These are phyloP conservation scores for Cornus florida DNA, from an alignment of 148 eudicot species.

Conservation along the genomic window DNA sequence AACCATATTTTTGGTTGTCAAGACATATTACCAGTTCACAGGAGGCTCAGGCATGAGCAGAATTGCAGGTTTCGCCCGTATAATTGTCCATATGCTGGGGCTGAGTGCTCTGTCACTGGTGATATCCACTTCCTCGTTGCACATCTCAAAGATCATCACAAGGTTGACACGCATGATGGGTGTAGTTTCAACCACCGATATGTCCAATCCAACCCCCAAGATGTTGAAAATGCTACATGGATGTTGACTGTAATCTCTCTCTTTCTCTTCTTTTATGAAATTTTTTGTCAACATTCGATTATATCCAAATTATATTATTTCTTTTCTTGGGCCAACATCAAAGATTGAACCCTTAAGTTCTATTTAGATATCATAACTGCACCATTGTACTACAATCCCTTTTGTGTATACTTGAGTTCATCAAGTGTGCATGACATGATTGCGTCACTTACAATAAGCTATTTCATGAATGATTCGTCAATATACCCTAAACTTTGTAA, in stretches of 20 bases:
- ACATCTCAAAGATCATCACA: conserved; percentile 56
- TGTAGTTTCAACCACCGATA: conserved; percentile 57
- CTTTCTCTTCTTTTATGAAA: not conserved
- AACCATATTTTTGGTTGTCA: conserved; percentile 56
- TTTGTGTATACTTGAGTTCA: not conserved
- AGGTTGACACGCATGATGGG: conserved; percentile 60
- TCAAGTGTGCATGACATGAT: too few species aligned
- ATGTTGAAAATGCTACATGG: conserved; percentile 60
- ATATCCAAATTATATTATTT: not conserved
- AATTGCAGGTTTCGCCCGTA: conserved; percentile 56
- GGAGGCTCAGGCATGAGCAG: conserved; percentile 50
- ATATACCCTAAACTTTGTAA: too few species aligned
- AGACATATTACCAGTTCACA: conserved; percentile 41
- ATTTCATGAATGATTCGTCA: too few species aligned
- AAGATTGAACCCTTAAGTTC: not conserved
- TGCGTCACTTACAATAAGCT: too few species aligned
- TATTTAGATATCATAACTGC: not conserved
- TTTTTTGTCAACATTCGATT: not conserved
- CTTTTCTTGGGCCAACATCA: too few species aligned
- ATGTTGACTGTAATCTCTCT: conserved; percentile 52
- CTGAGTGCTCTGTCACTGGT: conserved; percentile 51
- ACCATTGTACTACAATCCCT: not conserved
- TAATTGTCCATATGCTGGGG: conserved; percentile 58
- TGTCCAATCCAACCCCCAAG: conserved; percentile 46
- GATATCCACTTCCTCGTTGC: conserved; percentile 53